A percentile compares a stretch with the other conserved stretches of the same genome.
These are phyloP conservation scores for Guyanaporus albipodus DNA, from an alignment of 768 basidiomycete genomes.

Conservation along the genomic window DNA sequence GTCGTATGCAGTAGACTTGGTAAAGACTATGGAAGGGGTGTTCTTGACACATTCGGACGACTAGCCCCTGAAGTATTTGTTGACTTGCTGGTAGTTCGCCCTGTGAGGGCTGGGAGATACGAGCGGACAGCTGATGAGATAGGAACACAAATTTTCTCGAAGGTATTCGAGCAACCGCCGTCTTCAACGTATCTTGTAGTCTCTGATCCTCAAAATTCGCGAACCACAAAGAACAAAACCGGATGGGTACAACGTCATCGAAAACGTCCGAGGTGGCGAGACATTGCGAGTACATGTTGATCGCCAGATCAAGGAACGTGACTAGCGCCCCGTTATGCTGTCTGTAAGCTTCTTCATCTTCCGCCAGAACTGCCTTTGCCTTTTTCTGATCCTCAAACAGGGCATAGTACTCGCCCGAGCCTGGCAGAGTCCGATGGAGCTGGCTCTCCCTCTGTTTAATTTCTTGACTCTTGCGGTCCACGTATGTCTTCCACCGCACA, in stretches of 20 bases:
- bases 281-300: constrained; percentile 83
- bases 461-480: constrained; percentile 69
- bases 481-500: constrained; percentile 64
- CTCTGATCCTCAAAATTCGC: constrained; percentile 67
- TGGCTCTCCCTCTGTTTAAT: constrained; percentile 49
- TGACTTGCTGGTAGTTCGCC: constrained; percentile 42
- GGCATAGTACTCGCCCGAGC: constrained; percentile 18
- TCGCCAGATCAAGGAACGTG: constrained; percentile 66
- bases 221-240: constrained; percentile 90
- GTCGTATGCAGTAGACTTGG: constrained; percentile 75
- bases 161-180: constrained; percentile 58
- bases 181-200: constrained; percentile 41
- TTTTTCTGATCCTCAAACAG: constrained; percentile 37
- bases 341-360: constrained; percentile 47
- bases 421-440: constrained; percentile 22
- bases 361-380: constrained; percentile 47
- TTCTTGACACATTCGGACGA: constrained; percentile 77
- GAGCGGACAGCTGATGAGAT: constrained; percentile 92
- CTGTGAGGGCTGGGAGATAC: constrained; percentile 51
- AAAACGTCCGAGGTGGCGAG: constrained; percentile 64
- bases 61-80: constrained; percentile 53
- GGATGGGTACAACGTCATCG: constrained; percentile 75
- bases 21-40: constrained; percentile 95
- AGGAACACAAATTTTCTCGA: constrained; percentile 89
- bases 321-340: constrained; percentile 44